These are phyloP conservation scores for Moesziomyces globuligerus DNA, from an alignment of 1,284 basidiomycete genomes.

Conservation along the genomic window DNA sequence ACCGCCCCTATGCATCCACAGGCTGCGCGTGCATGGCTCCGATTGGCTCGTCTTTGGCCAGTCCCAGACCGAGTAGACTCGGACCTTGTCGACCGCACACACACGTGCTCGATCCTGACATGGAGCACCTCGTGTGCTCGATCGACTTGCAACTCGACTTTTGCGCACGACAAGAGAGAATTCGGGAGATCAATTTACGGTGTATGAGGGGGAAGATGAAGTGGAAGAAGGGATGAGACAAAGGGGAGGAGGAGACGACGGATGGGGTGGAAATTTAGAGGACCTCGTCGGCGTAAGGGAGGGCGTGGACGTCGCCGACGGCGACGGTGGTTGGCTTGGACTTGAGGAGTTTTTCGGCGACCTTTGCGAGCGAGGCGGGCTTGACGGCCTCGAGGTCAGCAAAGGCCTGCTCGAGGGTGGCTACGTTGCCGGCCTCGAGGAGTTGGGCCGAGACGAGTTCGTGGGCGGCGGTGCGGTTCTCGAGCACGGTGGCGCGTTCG, in stretches of 20 bases:
- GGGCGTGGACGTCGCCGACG: slow-evolving; percentile 61
- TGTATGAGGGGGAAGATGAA: background rate
- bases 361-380: slow-evolving; percentile 42
- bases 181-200: background rate
- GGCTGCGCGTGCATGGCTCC: slow-evolving; percentile 31
- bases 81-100: no score
- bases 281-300: slow-evolving; percentile 66
- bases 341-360: slow-evolving; percentile 61
- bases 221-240: no score
- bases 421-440: slow-evolving; percentile 44
- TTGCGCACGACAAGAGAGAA: background rate
- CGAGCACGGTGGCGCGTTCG: slow-evolving; percentile 52
- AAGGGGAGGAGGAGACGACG: no score
- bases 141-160: no score
- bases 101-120: background rate
- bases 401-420: slow-evolving; percentile 49
- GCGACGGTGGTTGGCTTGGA: slow-evolving; percentile 64
- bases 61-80: background rate
- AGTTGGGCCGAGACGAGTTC: slow-evolving; percentile 56
- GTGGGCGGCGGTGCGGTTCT: slow-evolving; percentile 53
- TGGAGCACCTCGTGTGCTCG: no score
- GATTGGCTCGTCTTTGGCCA: slow-evolving; percentile 27
- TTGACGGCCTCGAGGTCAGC: slow-evolving; percentile 56
- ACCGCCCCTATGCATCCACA: slow-evolving; percentile 37
- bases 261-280: slow-evolving; percentile 29